Base-by-base conservation (phyloP, 768 basidiomycete genomes). In the Lactarius quietus region DNA sequence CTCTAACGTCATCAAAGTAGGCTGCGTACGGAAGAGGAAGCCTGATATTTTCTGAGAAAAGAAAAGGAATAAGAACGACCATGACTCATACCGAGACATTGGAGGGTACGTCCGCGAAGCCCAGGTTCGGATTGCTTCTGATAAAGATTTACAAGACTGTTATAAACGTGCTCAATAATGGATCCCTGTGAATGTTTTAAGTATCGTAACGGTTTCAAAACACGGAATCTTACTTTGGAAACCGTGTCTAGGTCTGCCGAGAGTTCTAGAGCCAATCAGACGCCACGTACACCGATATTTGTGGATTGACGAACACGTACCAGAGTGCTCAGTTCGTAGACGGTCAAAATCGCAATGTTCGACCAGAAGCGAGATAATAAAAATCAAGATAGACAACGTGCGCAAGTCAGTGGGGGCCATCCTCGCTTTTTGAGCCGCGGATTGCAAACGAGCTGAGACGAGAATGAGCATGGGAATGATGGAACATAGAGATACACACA, bases 291-390 rank as follows among this genome's bases (percentile, higher is more conserved):
- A 52, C n/a, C 38, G 15, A 59, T 31, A 6, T 20, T 14, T 7
- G 15, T 41, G 6, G 9, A 18, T 14, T 10, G 6, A 35, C 18
- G 57, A 54, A 17, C 15, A 78, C 86, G 53, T 71, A 92, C 90
- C 81, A 8, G 79, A 73, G 69, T 85, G 79, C 45, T 89, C 87
- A 15, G 69, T 70, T 20, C 93, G 83, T 14, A 98, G 76, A 2
- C 78, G 76, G 72, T 98, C 95, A 71, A 98, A 94, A 65, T 93
- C 81, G 69, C 92, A 95, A 72, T 96, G 84, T 75, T 98, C 94
- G 45, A 88, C 90, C 0, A 98, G 84, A 0, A 98, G 77, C 0
- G 93, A 83, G 1, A 90, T 86, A 54, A 98, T 95, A 71, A 89
- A 90, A 26, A 94, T 86, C 28, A 97, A 81, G 26, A 95, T 84